Conservation (phyloP, 805 yeast species). For the Kodamaea restingae region DNA sequence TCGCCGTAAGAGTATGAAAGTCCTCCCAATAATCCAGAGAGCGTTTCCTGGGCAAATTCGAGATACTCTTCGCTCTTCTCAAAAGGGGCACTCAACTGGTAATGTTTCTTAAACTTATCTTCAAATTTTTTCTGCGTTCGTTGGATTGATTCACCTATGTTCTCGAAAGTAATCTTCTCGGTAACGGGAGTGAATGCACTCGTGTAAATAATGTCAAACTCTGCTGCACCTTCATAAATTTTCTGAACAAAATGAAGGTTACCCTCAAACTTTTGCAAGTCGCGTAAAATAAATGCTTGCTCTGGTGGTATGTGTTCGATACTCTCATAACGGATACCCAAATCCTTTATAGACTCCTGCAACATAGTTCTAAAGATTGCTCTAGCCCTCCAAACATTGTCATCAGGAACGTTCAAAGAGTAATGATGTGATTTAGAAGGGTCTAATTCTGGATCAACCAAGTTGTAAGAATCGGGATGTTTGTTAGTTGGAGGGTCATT, state of each 20-base stretch:
- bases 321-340: conserved; percentile 28
- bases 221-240: conserved; percentile 66
- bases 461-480: conserved; percentile 32
- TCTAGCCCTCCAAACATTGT: conserved; percentile 69
- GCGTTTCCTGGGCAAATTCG: conserved; percentile 68
- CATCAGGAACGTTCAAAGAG: conserved; percentile 68
- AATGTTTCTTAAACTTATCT: conserved; percentile 47
- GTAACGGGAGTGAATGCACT: conserved; percentile 35
- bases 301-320: conserved; percentile 39
- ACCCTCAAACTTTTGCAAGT: conserved; percentile 60
- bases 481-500: conserved; percentile 46
- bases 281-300: conserved; percentile 53
- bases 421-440: conserved; percentile 61
- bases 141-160: conserved; percentile 33
- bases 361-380: conserved; percentile 69
- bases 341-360: conserved; percentile 59
- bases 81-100: conserved; percentile 55
- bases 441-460: conserved; percentile 44
- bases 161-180: conserved; percentile 36
- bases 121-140: conserved; percentile 40
- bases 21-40: conserved; percentile 87
- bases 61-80: conserved; percentile 35
- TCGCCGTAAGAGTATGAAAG: conserved; percentile 85
- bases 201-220: conserved; percentile 67
- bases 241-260: conserved; percentile 79